Evolutionary conservation across 495 filamentous ascomycete species (phyloP), one percentile per base, ranked within the genome.

Genomic region (Stereocaulon alpinum): DNA sequence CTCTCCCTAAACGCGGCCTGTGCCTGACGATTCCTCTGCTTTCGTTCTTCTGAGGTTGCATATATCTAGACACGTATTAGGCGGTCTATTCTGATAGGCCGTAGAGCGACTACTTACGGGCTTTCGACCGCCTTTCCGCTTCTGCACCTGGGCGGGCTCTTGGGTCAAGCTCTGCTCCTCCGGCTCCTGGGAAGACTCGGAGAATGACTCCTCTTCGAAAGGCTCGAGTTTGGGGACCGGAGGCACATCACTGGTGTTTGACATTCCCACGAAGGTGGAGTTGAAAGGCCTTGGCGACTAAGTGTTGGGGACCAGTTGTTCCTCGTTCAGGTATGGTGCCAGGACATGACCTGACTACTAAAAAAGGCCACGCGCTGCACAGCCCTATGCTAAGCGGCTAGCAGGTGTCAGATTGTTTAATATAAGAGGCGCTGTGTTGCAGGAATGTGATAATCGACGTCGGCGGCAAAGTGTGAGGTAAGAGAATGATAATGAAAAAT

Each of bases 1-100:
- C 93, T 85, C 72, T 98, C 93, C 49, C 93, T 85, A 68, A 98
- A 98, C 32, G 93, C 93, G 48, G 93, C 93, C 71, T 98, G 93
- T 32, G 93, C 93, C 73, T 97, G 94, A 62, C 93, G 82, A 68
- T 98, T 98, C 64, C 94, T 84, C 75, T 96, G 93, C 76, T 98
- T 97, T 67, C 93, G 82, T 73, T 97, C 94, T 72, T 98, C 93
- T 11, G 93, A 96, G 32, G 93, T 98, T 22, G 93, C 93, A 78
- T 98, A 98, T 51, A 96, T 95, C 91, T 94, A 55, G 18, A 40
- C 54, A 20, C 5, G 32, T 32, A 42, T 49, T 40, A 51, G 42
- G 34, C 2, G 7, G 67, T 10, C 62, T 40, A 41, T 60, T 29
- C 20, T 12, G 10, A 17, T 1, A 15, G 15, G 41, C 6, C 2